These are phyloP conservation scores for Hypholoma fasciculare DNA, from an alignment of 768 basidiomycete species.

Conservation along the genomic window DNA sequence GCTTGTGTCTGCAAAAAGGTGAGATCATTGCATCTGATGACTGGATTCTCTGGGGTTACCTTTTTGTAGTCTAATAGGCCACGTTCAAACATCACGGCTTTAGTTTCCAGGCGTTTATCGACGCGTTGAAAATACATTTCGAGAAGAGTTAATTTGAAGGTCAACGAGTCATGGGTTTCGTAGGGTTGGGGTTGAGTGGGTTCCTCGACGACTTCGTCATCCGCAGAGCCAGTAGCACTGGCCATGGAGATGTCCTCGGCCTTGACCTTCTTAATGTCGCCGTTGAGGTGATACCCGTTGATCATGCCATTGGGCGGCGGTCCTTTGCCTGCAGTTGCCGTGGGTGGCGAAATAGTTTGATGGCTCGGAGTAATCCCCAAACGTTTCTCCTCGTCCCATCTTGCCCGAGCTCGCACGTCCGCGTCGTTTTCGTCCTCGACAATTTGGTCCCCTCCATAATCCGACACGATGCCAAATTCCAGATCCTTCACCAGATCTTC, in stretches of 20 bases:
- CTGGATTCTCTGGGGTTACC: conserved; percentile 40
- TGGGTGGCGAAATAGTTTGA: conserved; percentile 24
- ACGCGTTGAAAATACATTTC: conserved; percentile 92
- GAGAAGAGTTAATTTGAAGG: conserved; percentile 85
- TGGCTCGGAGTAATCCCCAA: conserved; percentile 21
- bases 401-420: conserved; percentile 61
- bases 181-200: conserved; percentile 71
- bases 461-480: conserved; percentile 88
- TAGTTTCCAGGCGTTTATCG: conserved; percentile 81
- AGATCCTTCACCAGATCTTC: conserved; percentile 95
- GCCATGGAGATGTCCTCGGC: conserved; percentile 50
- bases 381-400: conserved; percentile 50
- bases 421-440: conserved; percentile 76
- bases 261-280: conserved; percentile 39
- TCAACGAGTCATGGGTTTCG: conserved; percentile 81
- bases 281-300: conserved; percentile 46
- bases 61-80: conserved; percentile 94
- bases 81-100: conserved; percentile 88
- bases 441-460: conserved; percentile 83
- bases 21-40: conserved; percentile 4
- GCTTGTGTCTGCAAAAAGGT: conserved; percentile 71
- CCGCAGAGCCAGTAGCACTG: conserved; percentile 41
- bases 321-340: conserved; percentile 37
- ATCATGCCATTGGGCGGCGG: conserved; percentile 41
- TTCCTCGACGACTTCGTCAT: conserved; percentile 65